Percentiles rank a stretch among this genome's conserved stretches.
These are phyloP conservation scores for Dittrichia graveolens DNA, from an alignment of 129 eudicot species.

Conservation along the genomic window DNA sequence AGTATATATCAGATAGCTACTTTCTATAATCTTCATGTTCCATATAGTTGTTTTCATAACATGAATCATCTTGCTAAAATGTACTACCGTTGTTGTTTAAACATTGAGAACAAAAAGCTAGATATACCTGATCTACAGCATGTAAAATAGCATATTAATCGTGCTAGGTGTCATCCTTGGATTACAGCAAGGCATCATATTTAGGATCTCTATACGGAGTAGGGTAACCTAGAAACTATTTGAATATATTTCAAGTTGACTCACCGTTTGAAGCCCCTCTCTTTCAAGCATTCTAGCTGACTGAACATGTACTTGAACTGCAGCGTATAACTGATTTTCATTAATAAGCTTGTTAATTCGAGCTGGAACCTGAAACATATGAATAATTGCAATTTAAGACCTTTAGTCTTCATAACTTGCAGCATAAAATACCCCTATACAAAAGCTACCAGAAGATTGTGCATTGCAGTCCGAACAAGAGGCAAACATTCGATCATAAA, in stretches of 20 bases:
- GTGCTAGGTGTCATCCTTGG: conserved; percentile 13
- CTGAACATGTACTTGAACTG: conserved; percentile 92
- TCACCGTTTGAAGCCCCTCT: conserved; percentile 97
- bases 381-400: conserved; percentile 16
- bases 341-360: conserved; percentile 93
- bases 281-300: conserved; percentile 98
- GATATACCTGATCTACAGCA: conserved; percentile 6
- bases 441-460: not conserved
- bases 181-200: conserved; percentile 14
- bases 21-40: conserved; percentile 9
- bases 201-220: conserved; percentile 17
- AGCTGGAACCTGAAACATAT: conserved; percentile 70
- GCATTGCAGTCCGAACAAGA: not conserved
- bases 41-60: not conserved
- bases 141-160: conserved; percentile 4
- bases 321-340: conserved; percentile 90
- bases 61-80: not conserved
- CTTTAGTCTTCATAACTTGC: conserved; percentile 10
- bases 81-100: not conserved
- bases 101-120: not conserved
- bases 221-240: conserved; percentile 17
- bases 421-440: not conserved
- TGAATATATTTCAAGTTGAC: conserved; percentile 33
- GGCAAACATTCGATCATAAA: too few species aligned
- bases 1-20: not conserved